These are phyloP conservation scores for Ceratorhiza oryzae-sativae DNA, from an alignment of 1,284 basidiomycete species.

Conservation along the genomic window DNA sequence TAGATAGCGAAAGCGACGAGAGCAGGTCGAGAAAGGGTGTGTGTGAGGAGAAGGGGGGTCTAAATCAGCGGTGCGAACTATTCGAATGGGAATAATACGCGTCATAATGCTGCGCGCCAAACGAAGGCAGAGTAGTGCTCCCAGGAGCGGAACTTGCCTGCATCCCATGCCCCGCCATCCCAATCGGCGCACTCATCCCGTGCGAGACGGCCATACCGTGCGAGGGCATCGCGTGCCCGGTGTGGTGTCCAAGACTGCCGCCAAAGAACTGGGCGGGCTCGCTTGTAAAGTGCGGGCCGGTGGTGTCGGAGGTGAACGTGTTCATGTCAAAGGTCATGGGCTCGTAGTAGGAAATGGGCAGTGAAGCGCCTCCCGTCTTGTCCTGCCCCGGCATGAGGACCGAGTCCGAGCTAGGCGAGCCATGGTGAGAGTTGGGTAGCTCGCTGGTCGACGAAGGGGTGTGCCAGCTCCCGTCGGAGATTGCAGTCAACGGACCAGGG, in stretches of 20 bases:
- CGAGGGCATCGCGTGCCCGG: constrained; percentile 16
- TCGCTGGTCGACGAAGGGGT: constrained; percentile 28
- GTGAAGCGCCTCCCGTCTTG: background rate
- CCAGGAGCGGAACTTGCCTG: constrained; percentile 37
- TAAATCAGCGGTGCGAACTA: constrained; percentile 33
- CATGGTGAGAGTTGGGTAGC: constrained; percentile 12
- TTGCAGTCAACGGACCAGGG: constrained; percentile 24
- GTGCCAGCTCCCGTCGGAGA: constrained; percentile 36
- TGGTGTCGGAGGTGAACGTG: background rate
- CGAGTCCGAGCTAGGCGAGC: constrained; percentile 23
- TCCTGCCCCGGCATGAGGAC: background rate
- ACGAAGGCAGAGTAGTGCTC: constrained; percentile 33
- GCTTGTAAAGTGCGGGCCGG: constrained; percentile 19
- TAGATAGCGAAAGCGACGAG: constrained; percentile 5
- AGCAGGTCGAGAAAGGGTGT: background rate
- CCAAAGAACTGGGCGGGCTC: constrained; percentile 16
- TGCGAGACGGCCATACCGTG: constrained; percentile 16
- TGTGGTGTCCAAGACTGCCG: constrained; percentile 4
- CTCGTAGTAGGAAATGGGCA: background rate
- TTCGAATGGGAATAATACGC: constrained; percentile 37
- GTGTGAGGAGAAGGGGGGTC: too few species aligned
- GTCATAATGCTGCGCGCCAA: constrained; percentile 38
- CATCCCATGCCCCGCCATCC: constrained; percentile 31
- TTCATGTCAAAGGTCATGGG: constrained; percentile 2
- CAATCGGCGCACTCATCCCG: constrained; percentile 24